Percentiles rank a stretch among this genome's conserved stretches.
Evolutionary conservation across 192 early-diverging fungal species (phyloP).

Genomic region (Helicostylum pulchrum): DNA sequence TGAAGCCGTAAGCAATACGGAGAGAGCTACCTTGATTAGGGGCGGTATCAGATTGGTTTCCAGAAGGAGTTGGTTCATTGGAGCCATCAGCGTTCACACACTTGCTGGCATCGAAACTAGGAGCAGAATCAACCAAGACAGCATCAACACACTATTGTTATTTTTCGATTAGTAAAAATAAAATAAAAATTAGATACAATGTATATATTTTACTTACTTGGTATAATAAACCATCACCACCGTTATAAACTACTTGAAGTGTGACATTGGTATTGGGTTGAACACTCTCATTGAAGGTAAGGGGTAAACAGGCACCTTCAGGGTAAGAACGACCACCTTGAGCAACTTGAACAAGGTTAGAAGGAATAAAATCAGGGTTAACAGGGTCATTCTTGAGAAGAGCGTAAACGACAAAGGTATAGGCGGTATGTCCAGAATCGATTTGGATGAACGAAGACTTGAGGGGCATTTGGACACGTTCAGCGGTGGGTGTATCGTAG

Average conservation of each 20-base stretch:
- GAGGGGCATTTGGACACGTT: constrained; percentile 44
- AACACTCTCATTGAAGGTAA: constrained; percentile 37
- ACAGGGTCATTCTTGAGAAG: constrained; percentile 40
- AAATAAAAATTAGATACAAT: no score
- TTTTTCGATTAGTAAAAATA: no score
- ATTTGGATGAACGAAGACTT: constrained; percentile 42
- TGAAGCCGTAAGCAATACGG: no score
- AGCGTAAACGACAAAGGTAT: constrained; percentile 41
- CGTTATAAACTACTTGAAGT: constrained; percentile 50
- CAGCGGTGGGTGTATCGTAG: constrained; percentile 25
- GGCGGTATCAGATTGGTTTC: no score
- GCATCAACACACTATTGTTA: no score
- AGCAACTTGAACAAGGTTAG: constrained; percentile 22
- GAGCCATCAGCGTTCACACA: no score
- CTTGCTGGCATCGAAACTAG: no score
- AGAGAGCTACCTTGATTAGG: no score
- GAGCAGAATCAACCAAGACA: no score
- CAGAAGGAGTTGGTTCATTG: no score
- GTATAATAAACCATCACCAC: constrained; percentile 49
- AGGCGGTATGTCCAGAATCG: constrained; percentile 38
- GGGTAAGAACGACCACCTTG: constrained; percentile 33
- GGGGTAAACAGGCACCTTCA: constrained; percentile 34
- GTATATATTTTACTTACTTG: constrained; percentile 28
- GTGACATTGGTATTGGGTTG: constrained; percentile 47
- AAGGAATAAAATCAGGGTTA: constrained; percentile 32